phyloP scores from a whole-genome alignment of 2,329 filamentous ascomycete species.

The Albifimbria verrucaria region DNA sequence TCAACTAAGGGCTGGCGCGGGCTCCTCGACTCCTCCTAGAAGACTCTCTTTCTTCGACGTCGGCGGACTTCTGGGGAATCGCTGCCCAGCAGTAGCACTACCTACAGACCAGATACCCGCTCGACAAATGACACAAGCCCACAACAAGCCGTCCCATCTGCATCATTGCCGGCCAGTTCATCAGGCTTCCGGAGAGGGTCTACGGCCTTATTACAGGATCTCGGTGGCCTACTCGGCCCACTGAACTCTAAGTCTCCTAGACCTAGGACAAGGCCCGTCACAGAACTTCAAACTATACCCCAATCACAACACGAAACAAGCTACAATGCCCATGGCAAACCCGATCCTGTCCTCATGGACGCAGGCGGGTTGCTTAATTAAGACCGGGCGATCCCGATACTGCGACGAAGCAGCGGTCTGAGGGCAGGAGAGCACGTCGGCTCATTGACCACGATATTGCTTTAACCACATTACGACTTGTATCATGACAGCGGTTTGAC shows the following conservation, averaged over 20 bases:
- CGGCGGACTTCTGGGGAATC: slow-evolving; percentile 64
- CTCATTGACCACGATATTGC: too few relatives aligned
- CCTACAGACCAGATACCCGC: slow-evolving; percentile 36
- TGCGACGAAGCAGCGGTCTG: too few relatives aligned
- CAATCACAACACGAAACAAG: slow-evolving; percentile 34
- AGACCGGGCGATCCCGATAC: too few relatives aligned
- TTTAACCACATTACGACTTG: slow-evolving; percentile 10
- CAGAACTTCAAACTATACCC: slow-evolving; percentile 44
- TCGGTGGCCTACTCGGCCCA: slow-evolving; percentile 51
- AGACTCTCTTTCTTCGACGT: slow-evolving; percentile 81
- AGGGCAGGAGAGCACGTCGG: too few relatives aligned
- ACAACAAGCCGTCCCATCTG: slow-evolving; percentile 33
- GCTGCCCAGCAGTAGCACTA: slow-evolving; percentile 23
- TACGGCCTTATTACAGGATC: slow-evolving; percentile 54
- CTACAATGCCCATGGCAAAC: slow-evolving; percentile 25
- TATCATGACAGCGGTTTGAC: slow-evolving; percentile 13
- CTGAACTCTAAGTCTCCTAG: slow-evolving; percentile 28
- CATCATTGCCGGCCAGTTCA: slow-evolving; percentile 41
- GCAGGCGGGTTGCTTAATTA: slow-evolving; percentile 37
- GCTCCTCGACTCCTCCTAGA: slow-evolving; percentile 15
- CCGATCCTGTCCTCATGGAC: slow-evolving; percentile 33
- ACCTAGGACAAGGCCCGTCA: slow-evolving; percentile 30
- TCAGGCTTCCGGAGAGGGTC: slow-evolving; percentile 52
- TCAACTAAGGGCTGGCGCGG: slow-evolving; percentile 21
- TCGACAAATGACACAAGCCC: slow-evolving; percentile 38